Base-by-base conservation (phyloP, 2,329 filamentous ascomycete genomes). In the Fusarium sp. region DNA sequence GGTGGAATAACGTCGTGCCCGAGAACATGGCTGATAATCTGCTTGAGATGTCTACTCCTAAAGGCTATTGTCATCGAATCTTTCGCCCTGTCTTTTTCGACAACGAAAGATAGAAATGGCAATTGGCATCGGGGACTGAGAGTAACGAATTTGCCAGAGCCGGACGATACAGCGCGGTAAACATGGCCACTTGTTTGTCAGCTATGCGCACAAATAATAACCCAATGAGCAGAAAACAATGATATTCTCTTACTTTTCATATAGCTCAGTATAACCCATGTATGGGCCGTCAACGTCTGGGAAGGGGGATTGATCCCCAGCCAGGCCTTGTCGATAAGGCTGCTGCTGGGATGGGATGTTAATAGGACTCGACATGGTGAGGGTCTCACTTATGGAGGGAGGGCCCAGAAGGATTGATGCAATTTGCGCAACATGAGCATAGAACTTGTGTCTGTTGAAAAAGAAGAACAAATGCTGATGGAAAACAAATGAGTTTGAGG, bases 21-120 rank as follows among this genome's bases (percentile, higher is more conserved):
- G 24, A 82, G 77, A 60, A 78, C 80, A 34, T 78, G 77, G n/a
- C 78, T 80, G 17, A 82, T 54, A 15, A 64, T 56, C 12, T 59
- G 77, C 43, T 79, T 77, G 50, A 83, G 75, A 19, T 77, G 77
- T 34, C 78, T 75, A 54, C 80, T 82, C n/a, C 54, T 59, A 5
- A 75, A 63, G 11, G 71, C 66, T 12, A 77, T 48, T 5, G 68
- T 62, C 9, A 74, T 70, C 1, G 47, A 65, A 19, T 65, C 70
- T 12, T 43, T 52, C 2, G 55, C 34, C 19, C 74, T 65, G 38
- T 73, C 62, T 51, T 77, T 77, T 39, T 72, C 68, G 20, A 76
- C 59, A 14, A 71, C 60, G 51, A 77, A 77, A 7, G 72, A 65
- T 2, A 75, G 42, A 14, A 54, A 49, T 15, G 68, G 72, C 47